A percentile compares a stretch with the other conserved stretches of the same genome.
These are phyloP conservation scores for Solanum okadae DNA, from an alignment of 257 asterid genomes.

Conservation along the genomic window DNA sequence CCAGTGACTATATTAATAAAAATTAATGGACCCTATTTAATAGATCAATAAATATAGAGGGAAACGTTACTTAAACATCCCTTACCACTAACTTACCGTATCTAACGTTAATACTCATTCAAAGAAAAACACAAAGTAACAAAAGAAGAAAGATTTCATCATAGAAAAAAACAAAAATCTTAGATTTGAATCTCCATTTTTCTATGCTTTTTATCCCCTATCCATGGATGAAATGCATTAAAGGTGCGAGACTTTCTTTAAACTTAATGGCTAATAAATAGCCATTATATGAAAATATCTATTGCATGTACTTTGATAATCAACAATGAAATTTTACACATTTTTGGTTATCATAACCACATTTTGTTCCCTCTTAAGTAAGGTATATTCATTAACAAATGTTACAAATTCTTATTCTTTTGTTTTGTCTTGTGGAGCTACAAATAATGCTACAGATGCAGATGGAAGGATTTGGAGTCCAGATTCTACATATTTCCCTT, in stretches of 20 bases:
- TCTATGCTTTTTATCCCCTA: not conserved
- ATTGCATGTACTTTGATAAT: not conserved
- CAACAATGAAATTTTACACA: not conserved
- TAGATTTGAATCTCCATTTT: not conserved
- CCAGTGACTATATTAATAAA: no score
- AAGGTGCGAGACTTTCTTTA: not conserved
- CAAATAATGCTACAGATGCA: constrained; percentile 27
- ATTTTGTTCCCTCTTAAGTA: not conserved
- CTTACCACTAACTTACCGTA: not conserved
- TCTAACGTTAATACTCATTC: not conserved
- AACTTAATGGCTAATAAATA: not conserved
- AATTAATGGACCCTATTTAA: no score
- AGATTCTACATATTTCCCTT: constrained; percentile 26
- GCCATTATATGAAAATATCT: not conserved
- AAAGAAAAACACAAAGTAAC: not conserved
- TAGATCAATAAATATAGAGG: no score
- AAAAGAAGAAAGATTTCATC: not conserved
- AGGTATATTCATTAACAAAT: not conserved
- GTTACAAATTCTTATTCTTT: constrained; percentile 19
- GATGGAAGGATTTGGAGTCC: constrained; percentile 45
- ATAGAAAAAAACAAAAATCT: not conserved
- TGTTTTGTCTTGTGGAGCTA: constrained; percentile 51
- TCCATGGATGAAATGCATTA: not conserved
- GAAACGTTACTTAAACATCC: not conserved
- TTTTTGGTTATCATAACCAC: not conserved